Conservation (phyloP, 768 basidiomycete genomes). For the Austroboletus eburneus region DNA sequence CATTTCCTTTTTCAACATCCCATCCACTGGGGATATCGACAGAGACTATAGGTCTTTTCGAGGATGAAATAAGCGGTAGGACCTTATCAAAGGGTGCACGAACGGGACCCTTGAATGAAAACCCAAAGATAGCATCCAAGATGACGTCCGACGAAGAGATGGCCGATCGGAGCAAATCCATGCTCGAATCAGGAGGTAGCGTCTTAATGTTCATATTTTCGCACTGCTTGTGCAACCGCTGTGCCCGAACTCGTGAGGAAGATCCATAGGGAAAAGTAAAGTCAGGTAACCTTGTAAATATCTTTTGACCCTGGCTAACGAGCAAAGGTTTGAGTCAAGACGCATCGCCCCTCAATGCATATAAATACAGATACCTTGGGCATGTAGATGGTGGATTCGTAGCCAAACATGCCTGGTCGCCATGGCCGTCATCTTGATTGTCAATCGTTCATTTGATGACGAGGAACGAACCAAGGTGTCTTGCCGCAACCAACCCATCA, state of each 20-base stretch:
- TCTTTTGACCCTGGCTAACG: slow-evolving; percentile 88
- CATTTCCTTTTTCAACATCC: slow-evolving; percentile 81
- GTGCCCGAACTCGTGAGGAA: neutral
- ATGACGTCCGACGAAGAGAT: slow-evolving; percentile 71
- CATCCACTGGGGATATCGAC: slow-evolving; percentile 98
- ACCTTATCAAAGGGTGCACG: slow-evolving; percentile 83
- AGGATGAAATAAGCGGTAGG: slow-evolving; percentile 59
- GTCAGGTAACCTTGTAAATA: slow-evolving; percentile 65
- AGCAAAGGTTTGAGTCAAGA: neutral
- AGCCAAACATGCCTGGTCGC: slow-evolving; percentile 81
- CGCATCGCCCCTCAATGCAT: neutral
- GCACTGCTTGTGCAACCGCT: slow-evolving; percentile 85
- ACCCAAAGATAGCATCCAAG: slow-evolving; percentile 95
- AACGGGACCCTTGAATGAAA: slow-evolving; percentile 91
- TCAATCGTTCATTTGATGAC: neutral
- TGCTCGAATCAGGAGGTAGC: slow-evolving; percentile 47
- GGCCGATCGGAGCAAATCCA: slow-evolving; percentile 43
- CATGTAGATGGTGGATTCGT: slow-evolving; percentile 84
- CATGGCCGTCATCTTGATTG: neutral
- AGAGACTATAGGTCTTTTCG: slow-evolving; percentile 78
- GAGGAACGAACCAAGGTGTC: slow-evolving; percentile 70
- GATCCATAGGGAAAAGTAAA: neutral
- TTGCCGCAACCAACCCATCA: slow-evolving; percentile 93
- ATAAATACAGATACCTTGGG: slow-evolving; percentile 62
- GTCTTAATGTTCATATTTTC: slow-evolving; percentile 82